phyloP scores from a whole-genome alignment of 2,329 filamentous ascomycete genomes.

The Pseudogymnoascus sp. region DNA sequence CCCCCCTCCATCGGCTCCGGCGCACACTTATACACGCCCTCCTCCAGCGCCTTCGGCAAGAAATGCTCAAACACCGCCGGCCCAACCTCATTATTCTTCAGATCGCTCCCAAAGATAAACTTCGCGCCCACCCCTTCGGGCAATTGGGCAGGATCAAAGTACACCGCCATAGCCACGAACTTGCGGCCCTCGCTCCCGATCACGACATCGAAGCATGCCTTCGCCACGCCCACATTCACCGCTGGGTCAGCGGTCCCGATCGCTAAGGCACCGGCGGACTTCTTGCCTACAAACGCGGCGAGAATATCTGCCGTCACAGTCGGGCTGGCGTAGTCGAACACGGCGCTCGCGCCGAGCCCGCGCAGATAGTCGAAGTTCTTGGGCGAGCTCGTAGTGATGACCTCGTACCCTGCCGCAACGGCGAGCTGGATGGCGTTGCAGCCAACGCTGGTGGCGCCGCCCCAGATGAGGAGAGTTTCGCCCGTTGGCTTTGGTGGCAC shows the following conservation, averaged over 20 bases:
- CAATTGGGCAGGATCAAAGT: neutral
- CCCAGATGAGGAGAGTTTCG: slow-evolving; percentile 17
- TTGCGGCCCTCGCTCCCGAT: slow-evolving; percentile 21
- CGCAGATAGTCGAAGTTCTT: slow-evolving; percentile 32
- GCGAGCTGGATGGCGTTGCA: slow-evolving; percentile 37
- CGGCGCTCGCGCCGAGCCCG: slow-evolving; percentile 32
- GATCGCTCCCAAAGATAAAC: slow-evolving; percentile 23
- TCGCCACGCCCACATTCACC: slow-evolving; percentile 14
- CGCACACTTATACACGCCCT: slow-evolving; percentile 26
- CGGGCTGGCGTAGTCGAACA: slow-evolving; percentile 33
- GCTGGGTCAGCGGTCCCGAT: slow-evolving; percentile 17
- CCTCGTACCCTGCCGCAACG: slow-evolving; percentile 32
- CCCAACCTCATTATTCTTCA: slow-evolving; percentile 26
- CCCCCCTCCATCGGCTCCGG: slow-evolving; percentile 33
- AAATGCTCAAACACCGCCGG: slow-evolving; percentile 26
- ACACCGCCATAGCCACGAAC: slow-evolving; percentile 4
- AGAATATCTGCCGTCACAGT: slow-evolving; percentile 26
- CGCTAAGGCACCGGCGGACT: slow-evolving; percentile 29
- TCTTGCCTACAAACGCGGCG: slow-evolving; percentile 26
- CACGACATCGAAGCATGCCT: slow-evolving; percentile 22
- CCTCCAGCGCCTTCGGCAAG: slow-evolving; percentile 29
- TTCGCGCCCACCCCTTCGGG: slow-evolving; percentile 19
- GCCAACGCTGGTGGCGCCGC: slow-evolving; percentile 18
- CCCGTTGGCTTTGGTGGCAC: slow-evolving; percentile 16
- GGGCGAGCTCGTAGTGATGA: slow-evolving; percentile 32